phyloP scores from a whole-genome alignment of 176 grass and related monocot species.

The Aegilops bicornis region DNA sequence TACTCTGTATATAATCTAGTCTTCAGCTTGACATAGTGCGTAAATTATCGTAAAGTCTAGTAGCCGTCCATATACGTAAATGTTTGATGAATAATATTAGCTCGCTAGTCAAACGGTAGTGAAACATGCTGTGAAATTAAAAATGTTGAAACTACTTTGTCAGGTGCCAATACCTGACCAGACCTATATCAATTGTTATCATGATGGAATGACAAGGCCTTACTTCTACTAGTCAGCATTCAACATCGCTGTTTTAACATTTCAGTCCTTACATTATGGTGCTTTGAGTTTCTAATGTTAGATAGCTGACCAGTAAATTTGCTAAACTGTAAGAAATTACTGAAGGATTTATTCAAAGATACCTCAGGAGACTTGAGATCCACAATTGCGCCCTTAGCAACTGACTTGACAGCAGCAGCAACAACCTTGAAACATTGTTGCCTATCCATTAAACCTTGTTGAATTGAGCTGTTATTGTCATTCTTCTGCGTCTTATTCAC shows the following conservation, averaged over 20 bases:
- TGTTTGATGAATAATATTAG: constrained; percentile 15
- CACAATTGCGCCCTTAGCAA: constrained; percentile 59
- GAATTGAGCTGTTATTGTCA: constrained; percentile 22
- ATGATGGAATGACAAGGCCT: constrained; percentile 28
- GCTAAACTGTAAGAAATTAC: constrained; percentile 5
- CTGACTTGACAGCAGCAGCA: constrained; percentile 65
- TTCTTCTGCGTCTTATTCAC: constrained; percentile 60
- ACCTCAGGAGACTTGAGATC: constrained; percentile 97
- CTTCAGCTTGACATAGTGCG: not conserved
- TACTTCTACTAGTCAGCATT: constrained; percentile 30
- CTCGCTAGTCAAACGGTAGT: not conserved
- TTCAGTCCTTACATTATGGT: constrained; percentile 22
- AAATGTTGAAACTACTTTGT: constrained; percentile 25
- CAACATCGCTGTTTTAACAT: constrained; percentile 4
- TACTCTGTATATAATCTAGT: not conserved
- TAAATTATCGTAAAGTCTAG: not conserved
- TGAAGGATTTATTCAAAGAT: constrained; percentile 26
- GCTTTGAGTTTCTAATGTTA: not conserved
- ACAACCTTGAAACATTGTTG: constrained; percentile 82
- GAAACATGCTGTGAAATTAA: constrained; percentile 29
- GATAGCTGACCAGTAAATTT: constrained; percentile 1
- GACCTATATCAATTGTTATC: constrained; percentile 27
- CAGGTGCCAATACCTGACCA: constrained; percentile 37
- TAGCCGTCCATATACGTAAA: not conserved
- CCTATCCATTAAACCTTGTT: constrained; percentile 70